phyloP scores from a whole-genome alignment of 164 flowering plant species.

The Buxus sempervirens region DNA sequence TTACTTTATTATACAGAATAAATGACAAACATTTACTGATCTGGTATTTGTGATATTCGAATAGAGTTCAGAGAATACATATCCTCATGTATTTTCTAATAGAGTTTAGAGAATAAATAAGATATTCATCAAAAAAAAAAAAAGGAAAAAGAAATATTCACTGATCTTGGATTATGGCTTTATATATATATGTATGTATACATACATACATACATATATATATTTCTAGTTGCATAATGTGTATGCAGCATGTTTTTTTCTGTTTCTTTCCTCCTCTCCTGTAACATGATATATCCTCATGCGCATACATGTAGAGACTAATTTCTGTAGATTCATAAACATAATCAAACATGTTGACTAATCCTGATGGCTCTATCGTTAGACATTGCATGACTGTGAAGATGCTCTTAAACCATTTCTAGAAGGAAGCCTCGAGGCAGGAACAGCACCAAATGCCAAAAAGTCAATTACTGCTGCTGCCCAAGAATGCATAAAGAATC shows the following conservation, averaged over 20 bases:
- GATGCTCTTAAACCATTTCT: conserved; percentile 40
- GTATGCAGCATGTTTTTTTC: background rate
- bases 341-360: background rate
- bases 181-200: no score
- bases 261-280: background rate
- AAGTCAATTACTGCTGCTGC: conserved; percentile 39
- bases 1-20: no score
- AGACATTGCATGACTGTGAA: conserved; percentile 81
- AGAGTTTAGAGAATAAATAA: no score
- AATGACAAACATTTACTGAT: background rate
- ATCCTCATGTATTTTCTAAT: no score
- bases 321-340: background rate
- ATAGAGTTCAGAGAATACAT: no score
- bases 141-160: no score
- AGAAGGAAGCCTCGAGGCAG: conserved; percentile 35
- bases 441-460: conserved; percentile 26
- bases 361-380: conserved; percentile 10
- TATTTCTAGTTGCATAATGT: no score
- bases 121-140: no score
- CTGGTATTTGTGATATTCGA: background rate
- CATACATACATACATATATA: no score
- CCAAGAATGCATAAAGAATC: conserved; percentile 48
- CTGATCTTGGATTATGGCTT: conserved; percentile 8
- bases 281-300: background rate
- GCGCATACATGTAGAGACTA: background rate